Base-by-base conservation (phyloP, 495 filamentous ascomycete genomes). In the Sporormia fimetaria region DNA sequence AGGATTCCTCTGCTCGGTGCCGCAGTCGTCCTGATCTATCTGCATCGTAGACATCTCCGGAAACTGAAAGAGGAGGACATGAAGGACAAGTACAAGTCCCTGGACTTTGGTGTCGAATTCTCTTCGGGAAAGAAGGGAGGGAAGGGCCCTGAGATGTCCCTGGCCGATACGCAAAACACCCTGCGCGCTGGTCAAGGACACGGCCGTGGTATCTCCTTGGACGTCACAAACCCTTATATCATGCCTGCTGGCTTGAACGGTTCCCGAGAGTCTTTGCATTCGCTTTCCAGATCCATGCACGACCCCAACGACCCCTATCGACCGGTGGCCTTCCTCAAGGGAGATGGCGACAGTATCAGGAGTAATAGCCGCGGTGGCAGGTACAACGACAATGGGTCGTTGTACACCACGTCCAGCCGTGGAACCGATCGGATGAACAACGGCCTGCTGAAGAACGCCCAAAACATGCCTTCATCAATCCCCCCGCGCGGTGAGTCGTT, bases 81-180 rank as follows among this genome's bases (percentile, higher is more conserved):
- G 21, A 75, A 82, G 44, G 88, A 95, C 57, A 81, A 83, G 51
- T 83, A 92, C 59, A 92, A 80, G 55, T 94, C 85, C 2, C 72
- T 96, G 56, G 90, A 98, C 59, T 98, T 96, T 58, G 90, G 90
- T 21, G 62, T 94, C 59, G 55, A 21, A 47, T 59, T 44, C 47
- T 53, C 7, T 54, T 40, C 28, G 67, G 70, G 40, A 69, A 69
- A 44, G 64, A 69, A 42, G 72, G 73, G 49, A 68, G 74, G 32
- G 36, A 36, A 4, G 42, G 55, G 14, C 50, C 66, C 51, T 8
- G 66, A 67, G 38, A 67, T 66, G 64, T 52, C 27, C 32, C 43
- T 59, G 33, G 58, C 51, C 7, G 64, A 68, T 31, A 44, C 57
- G 2, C 67, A 72, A 49, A 75, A 73, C 50, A 37, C 49, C 8